A percentile compares a stretch with the other conserved stretches of the same genome.
Conservation (phyloP, 2,329 filamentous ascomycete species). For the Hirsutella minnesotensis region DNA sequence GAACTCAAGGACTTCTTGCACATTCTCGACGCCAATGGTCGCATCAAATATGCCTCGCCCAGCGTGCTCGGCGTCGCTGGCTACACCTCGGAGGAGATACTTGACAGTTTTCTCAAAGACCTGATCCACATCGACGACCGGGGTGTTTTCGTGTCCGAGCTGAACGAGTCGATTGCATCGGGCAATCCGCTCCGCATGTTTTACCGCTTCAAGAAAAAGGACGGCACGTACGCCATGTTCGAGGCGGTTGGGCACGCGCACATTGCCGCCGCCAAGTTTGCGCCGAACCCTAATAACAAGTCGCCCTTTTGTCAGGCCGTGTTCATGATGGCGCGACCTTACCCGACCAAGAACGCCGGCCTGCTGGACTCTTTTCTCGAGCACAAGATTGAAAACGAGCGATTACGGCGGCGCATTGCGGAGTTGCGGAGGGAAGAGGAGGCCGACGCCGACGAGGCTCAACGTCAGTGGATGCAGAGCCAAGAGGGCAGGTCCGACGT, state of each 20-base stretch:
- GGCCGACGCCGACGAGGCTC: constrained; percentile 60
- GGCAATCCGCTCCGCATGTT: constrained; percentile 74
- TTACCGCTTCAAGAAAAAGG: constrained; percentile 68
- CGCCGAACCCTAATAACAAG: constrained; percentile 50
- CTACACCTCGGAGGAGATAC: constrained; percentile 57
- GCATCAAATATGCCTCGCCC: constrained; percentile 76
- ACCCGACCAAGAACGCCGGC: constrained; percentile 76
- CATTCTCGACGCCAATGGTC: constrained; percentile 74
- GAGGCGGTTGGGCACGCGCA: constrained; percentile 91
- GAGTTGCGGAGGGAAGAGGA: constrained; percentile 78
- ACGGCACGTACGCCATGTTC: constrained; percentile 66
- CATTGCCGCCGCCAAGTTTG: constrained; percentile 57
- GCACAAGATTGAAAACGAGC: constrained; percentile 93
- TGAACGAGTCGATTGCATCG: constrained; percentile 78
- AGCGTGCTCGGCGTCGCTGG: constrained; percentile 66
- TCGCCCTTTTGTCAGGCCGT: constrained; percentile 73
- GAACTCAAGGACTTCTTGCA: constrained; percentile 83
- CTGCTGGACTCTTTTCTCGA: constrained; percentile 88
- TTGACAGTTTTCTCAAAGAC: constrained; percentile 66
- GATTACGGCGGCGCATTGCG: constrained; percentile 69
- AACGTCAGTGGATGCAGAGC: constrained; percentile 47
- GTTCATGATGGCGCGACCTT: constrained; percentile 85
- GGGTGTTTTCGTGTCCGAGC: constrained; percentile 70
- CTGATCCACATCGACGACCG: constrained; percentile 80
- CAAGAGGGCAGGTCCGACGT: constrained; percentile 44